Conservation (phyloP, 2,329 filamentous ascomycete genomes). For the Talaromyces sp. region DNA sequence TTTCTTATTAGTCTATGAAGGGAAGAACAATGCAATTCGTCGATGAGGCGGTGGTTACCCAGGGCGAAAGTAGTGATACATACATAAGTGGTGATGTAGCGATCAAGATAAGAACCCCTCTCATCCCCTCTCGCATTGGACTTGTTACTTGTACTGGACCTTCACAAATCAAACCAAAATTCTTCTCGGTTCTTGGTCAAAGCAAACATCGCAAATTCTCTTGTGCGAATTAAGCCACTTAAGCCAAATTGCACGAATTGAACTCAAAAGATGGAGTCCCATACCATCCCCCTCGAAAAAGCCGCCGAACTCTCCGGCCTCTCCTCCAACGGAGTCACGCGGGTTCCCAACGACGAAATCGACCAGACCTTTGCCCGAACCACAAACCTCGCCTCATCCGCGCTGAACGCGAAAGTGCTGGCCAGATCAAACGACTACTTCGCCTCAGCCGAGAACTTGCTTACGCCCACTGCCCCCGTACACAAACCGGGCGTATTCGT, state of each 20-base stretch:
- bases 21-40: not conserved
- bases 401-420: slow-evolving; percentile 53
- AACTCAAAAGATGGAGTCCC: slow-evolving; percentile 9
- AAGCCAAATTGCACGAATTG: not conserved
- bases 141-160: not conserved
- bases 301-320: slow-evolving; percentile 11
- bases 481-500: slow-evolving; percentile 57
- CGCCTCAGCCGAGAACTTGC: slow-evolving; percentile 57
- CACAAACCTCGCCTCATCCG: slow-evolving; percentile 46
- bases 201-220: not conserved
- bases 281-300: slow-evolving; percentile 6
- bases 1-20: too few species aligned
- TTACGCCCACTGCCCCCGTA: slow-evolving; percentile 54
- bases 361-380: slow-evolving; percentile 54
- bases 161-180: too few species aligned
- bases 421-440: slow-evolving; percentile 61
- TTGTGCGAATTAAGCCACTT: too few species aligned
- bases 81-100: not conserved
- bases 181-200: not conserved
- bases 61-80: not conserved
- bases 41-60: not conserved
- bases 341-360: slow-evolving; percentile 48
- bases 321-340: slow-evolving; percentile 21
- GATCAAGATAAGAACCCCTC: slow-evolving; percentile 18
- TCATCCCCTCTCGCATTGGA: not conserved